Percentiles rank a stretch among this genome's conserved stretches.
Evolutionary conservation across 2,329 filamentous ascomycete species (phyloP).

Genomic region (Fusarium sp.): DNA sequence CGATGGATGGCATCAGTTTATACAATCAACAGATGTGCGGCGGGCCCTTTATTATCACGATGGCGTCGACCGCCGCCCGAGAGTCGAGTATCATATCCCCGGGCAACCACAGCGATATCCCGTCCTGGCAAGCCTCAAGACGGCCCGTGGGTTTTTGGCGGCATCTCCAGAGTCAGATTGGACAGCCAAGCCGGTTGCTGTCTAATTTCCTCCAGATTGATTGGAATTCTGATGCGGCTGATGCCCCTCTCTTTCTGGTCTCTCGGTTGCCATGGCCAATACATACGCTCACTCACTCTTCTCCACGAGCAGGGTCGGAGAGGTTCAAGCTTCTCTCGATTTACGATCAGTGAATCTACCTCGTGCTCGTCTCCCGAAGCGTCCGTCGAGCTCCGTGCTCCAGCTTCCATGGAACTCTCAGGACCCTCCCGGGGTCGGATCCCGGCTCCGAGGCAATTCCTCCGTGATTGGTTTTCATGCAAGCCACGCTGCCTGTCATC

Average conservation of each 20-base stretch:
- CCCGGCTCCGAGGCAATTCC: conserved; percentile 23
- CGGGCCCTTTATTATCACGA: conserved; percentile 31
- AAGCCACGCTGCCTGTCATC: background rate
- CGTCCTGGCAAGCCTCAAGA: conserved; percentile 19
- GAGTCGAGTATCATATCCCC: conserved; percentile 39
- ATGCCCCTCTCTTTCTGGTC: conserved; percentile 8
- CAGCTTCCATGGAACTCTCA: background rate
- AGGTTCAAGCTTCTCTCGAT: background rate
- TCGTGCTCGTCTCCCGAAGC: background rate
- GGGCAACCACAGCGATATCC: conserved; percentile 39
- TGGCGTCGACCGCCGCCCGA: conserved; percentile 7
- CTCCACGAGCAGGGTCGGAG: no score
- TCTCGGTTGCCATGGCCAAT: conserved; percentile 22
- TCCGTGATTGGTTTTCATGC: conserved; percentile 36
- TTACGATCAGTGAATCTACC: background rate
- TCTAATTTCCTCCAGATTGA: conserved; percentile 44
- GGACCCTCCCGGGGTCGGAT: conserved; percentile 3
- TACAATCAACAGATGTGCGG: background rate
- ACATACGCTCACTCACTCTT: background rate
- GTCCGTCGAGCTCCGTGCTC: conserved; percentile 13
- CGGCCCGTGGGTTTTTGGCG: conserved; percentile 22
- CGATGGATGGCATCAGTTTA: background rate
- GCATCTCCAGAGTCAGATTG: conserved; percentile 5
- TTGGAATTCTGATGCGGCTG: conserved; percentile 37
- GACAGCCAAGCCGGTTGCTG: conserved; percentile 17